Evolutionary conservation across 2,329 filamentous ascomycete species (phyloP).

Genomic region (Fusarium sp.): DNA sequence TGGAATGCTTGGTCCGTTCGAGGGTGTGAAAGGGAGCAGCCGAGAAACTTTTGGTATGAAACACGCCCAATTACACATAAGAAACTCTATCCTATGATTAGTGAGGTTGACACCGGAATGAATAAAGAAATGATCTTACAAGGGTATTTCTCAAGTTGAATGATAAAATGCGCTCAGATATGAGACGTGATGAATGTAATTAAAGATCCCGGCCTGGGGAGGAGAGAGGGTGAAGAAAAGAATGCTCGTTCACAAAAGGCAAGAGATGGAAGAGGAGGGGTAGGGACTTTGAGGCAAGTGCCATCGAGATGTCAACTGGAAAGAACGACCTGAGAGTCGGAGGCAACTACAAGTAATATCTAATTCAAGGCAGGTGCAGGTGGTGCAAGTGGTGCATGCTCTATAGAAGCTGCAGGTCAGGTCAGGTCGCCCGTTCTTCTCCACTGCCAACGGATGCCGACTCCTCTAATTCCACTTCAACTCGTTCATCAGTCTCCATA

Average conservation of each 20-base stretch:
- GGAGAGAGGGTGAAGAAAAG: neutral
- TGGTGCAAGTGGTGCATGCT: neutral
- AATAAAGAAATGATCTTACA: constrained; percentile 19
- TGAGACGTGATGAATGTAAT: constrained; percentile 19
- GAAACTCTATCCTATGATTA: constrained; percentile 14
- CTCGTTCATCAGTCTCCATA: neutral
- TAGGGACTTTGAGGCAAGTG: constrained; percentile 5
- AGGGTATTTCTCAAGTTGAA: neutral
- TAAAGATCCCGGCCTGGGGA: constrained; percentile 17
- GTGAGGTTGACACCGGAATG: constrained; percentile 10
- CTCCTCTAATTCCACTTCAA: constrained; percentile 23
- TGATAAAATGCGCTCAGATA: constrained; percentile 2
- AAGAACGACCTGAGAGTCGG: neutral
- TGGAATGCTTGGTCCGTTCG: constrained; percentile 18
- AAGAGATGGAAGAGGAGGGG: neutral
- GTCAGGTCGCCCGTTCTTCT: constrained; percentile 16
- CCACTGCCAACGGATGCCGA: constrained; percentile 19
- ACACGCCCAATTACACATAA: constrained; percentile 16
- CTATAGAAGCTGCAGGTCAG: constrained; percentile 14
- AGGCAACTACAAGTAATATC: constrained; percentile 3
- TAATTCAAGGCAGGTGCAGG: neutral
- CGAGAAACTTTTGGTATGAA: constrained; percentile 15
- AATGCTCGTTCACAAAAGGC: neutral
- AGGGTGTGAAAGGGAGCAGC: constrained; percentile 21
- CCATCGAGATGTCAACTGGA: constrained; percentile 4